Evolutionary conservation across 345 rosid species (phyloP).

Genomic region (Passiflora organensis): DNA sequence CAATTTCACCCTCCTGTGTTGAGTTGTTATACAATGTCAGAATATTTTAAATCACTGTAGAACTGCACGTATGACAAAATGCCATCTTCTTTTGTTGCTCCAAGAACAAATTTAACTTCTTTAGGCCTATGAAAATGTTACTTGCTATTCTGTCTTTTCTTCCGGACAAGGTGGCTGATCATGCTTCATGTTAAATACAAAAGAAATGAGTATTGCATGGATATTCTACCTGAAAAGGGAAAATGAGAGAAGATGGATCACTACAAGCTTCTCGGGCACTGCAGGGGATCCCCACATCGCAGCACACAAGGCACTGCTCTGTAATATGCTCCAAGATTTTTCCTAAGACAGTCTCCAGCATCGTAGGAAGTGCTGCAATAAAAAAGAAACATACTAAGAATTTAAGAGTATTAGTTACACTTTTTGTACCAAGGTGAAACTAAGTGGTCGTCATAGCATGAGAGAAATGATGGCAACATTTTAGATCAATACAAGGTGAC

Average conservation of each 20-base stretch:
- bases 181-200: background rate
- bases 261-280: constrained; percentile 76
- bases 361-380: constrained; percentile 69
- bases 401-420: too few species aligned
- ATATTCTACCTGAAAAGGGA: constrained; percentile 84
- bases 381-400: constrained; percentile 12
- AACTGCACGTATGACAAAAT: too few species aligned
- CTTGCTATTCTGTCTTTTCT: too few species aligned
- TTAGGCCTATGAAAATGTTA: too few species aligned
- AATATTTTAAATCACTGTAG: too few species aligned
- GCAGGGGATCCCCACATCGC: constrained; percentile 92
- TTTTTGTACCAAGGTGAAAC: too few species aligned
- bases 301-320: constrained; percentile 84
- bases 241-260: constrained; percentile 88
- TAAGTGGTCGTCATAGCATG: too few species aligned
- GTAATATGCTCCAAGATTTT: constrained; percentile 83
- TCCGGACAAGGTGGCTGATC: too few species aligned
- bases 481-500: too few species aligned
- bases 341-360: constrained; percentile 67
- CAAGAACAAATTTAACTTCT: too few species aligned
- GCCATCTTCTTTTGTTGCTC: too few species aligned
- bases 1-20: constrained; percentile 77
- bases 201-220: constrained; percentile 4
- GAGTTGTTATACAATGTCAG: constrained; percentile 3
- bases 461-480: too few species aligned